Conservation (phyloP, 1,139 yeast genomes). For the Hemisphaericaspora lyxosophila region DNA sequence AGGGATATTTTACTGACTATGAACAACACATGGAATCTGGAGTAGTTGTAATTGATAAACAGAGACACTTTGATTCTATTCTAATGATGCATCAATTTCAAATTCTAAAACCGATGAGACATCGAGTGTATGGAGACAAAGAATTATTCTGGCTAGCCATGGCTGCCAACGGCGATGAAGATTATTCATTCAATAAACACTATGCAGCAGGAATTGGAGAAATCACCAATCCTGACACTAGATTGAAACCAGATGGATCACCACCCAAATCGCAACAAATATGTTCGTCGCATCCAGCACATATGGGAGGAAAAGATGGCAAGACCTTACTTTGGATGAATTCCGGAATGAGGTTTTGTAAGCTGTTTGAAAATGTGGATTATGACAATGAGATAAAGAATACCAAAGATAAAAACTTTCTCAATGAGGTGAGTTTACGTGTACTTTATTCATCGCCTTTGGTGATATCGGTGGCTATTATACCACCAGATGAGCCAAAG, state of each 20-base stretch:
- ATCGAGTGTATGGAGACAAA: slow-evolving; percentile 59
- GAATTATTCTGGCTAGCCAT: slow-evolving; percentile 65
- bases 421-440: slow-evolving; percentile 19
- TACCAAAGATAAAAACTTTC: slow-evolving; percentile 20
- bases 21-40: too few relatives aligned
- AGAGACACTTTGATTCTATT: too few relatives aligned
- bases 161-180: slow-evolving; percentile 50
- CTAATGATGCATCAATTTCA: slow-evolving; percentile 44
- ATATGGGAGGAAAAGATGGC: slow-evolving; percentile 33
- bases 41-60: too few relatives aligned
- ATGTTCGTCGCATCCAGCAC: slow-evolving; percentile 41
- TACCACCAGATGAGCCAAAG: slow-evolving; percentile 28
- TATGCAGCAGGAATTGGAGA: slow-evolving; percentile 56
- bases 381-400: slow-evolving; percentile 20
- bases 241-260: slow-evolving; percentile 19
- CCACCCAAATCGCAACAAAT: slow-evolving; percentile 24
- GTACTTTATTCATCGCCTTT: too few relatives aligned
- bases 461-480: too few relatives aligned
- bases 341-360: slow-evolving; percentile 33
- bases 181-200: slow-evolving; percentile 48
- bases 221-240: too few relatives aligned
- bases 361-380: slow-evolving; percentile 14
- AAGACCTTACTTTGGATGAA: slow-evolving; percentile 33
- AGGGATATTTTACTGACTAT: too few relatives aligned
- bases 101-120: slow-evolving; percentile 36